These are phyloP conservation scores for Solanum aculeatissimum DNA, from an alignment of 305 asterid genomes.

Conservation along the genomic window DNA sequence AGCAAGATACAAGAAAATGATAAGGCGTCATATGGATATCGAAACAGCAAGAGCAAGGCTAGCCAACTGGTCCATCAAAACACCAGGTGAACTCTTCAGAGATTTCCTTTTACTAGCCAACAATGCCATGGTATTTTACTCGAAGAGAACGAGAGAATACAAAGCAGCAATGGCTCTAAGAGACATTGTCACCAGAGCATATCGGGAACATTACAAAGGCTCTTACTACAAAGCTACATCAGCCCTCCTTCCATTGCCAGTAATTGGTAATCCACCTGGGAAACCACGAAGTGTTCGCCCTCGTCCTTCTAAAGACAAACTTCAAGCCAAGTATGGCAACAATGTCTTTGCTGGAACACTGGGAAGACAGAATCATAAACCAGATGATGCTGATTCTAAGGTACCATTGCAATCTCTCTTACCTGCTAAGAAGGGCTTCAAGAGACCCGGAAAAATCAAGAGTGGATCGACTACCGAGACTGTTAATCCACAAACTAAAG, in stretches of 20 bases:
- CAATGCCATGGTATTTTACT: conserved; percentile 59
- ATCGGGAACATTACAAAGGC: conserved; percentile 26
- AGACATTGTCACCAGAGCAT: conserved; percentile 29
- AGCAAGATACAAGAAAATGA: conserved; percentile 47
- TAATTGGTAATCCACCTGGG: conserved; percentile 39
- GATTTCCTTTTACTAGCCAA: conserved; percentile 54
- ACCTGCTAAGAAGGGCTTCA: conserved; percentile 14
- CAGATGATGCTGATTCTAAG: conserved; percentile 5
- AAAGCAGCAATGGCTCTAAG: conserved; percentile 50
- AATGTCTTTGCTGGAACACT: not conserved
- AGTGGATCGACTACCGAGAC: conserved; percentile 6
- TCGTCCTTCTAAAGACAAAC: conserved; percentile 15
- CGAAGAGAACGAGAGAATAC: conserved; percentile 50
- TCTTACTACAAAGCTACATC: conserved; percentile 25
- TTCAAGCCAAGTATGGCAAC: not conserved
- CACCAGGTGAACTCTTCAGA: conserved; percentile 46
- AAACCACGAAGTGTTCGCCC: conserved; percentile 54
- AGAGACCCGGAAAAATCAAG: conserved; percentile 13
- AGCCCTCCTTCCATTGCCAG: conserved; percentile 15
- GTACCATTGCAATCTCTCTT: conserved; percentile 7
- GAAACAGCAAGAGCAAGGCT: conserved; percentile 47
- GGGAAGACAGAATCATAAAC: conserved; percentile 1
- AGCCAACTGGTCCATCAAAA: conserved; percentile 17
- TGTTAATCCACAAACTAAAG: not conserved
- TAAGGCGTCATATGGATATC: conserved; percentile 48